Evolutionary conservation across 805 yeast genomes (phyloP), one percentile per base, ranked within the genome.

Genomic region (Metschnikowia chrysomelidarum): DNA sequence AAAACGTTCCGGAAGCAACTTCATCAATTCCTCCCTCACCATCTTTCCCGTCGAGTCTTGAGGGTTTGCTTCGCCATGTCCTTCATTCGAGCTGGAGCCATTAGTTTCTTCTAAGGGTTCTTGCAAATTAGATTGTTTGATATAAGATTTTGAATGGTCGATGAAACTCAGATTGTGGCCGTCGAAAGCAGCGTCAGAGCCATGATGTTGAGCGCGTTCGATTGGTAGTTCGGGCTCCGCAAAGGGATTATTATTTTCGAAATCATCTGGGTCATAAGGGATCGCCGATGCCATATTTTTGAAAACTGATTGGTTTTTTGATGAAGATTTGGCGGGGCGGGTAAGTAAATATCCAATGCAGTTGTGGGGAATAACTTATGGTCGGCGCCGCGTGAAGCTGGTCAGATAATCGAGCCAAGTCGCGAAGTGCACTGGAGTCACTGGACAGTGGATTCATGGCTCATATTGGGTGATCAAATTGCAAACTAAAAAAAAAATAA

Each of bases 1-100:
- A 41, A 66, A 62, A 43, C 81, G 52, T 46, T 76, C 82, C 1
- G 82, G 82, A 9, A 76, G 41, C 32, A 70, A 62, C 43, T 56
- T 62, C 36, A 66, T 64, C 24, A 75, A 46, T 37, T 74, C 78
- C 6, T 56, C 55, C 13, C 60, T 65, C 2, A 68, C 58, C 7
- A 72, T 59, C 20, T 39, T 30, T 19, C 44, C 44, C 22, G 19
- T 27, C 21, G 24, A n/a, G 11, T 15, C 26, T 2, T 24, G 11
- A n/a, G n/a, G 22, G 4, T n/a, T 14, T 3, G 7, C 15, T 18
- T 5, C 17, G 8, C n/a, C 27, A 9, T 14, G 20, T 2, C 24
- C 17, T 3, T 17, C 26, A 10, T 3, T 18, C 21, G 12, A 8
- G 11, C 14, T 13, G 13, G 26, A 28, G 4, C 12, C 32, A 27